Evolutionary conservation across 116 monocot species (phyloP), one percentile per base, ranked within the genome.

Genomic region (Thalassia testudinum): DNA sequence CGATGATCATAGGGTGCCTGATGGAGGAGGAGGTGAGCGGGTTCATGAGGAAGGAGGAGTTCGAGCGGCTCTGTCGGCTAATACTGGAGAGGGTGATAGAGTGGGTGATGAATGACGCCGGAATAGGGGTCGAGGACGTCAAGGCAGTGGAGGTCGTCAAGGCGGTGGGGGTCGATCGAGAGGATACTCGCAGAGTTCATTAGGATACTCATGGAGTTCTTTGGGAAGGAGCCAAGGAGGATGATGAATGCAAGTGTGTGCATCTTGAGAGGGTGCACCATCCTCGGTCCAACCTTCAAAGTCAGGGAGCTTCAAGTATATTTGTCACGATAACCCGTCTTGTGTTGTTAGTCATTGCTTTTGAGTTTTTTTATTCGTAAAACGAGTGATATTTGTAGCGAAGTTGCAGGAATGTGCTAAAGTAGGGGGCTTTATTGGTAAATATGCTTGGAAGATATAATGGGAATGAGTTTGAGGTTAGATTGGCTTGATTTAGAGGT

Each of bases 1-100:
- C 70, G 0, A 14, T 92, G 0, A 80, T 57, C 50, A 83, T 92
- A 3, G 92, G 86, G 62, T 83, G 87, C 60, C 66, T 92, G 70
- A 80, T 87, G 83, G 92, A 92, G 37, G 87, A 92, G 53, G 92
- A 92, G 63, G 79, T 92, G 37, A 77, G 53, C 37, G 87, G 92
- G 17, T 72, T 70, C 26, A 86, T 92, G 7, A 86, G 68, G 47
- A 74, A 83, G 70, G 83, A 86, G 54, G 87, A 92, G 34, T 92
- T 92, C 21, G 92, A 92, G 72, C 71, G 58, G 58, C 43, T 87
- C 50, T 75, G 72, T 14, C 48, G 55, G 2, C 64, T 56, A 15
- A 59, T 92, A 63, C 60, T 86, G 25, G 78, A 87, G 53, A 77
- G 77, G 64, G 48, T 92, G 20, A 19, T 47, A 10, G 77, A 70